phyloP scores from a whole-genome alignment of 192 early-diverging fungal genomes.

The Kickxella alabastrina region DNA sequence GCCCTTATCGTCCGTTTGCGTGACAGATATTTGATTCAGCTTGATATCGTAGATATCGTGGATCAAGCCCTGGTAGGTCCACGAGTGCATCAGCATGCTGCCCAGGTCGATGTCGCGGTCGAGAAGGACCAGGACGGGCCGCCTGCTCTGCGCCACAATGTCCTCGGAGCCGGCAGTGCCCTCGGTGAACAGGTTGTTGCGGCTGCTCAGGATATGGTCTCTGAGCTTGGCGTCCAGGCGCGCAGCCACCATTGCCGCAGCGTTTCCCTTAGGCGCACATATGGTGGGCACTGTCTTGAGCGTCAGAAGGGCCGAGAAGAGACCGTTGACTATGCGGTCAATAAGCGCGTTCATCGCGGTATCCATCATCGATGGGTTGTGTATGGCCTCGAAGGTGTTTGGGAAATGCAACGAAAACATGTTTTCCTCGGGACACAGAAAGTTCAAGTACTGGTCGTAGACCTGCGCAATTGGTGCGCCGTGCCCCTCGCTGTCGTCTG shows the following conservation, averaged over 20 bases:
- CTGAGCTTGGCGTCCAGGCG: slow-evolving; percentile 87
- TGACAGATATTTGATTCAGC: slow-evolving; percentile 74
- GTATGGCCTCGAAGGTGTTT: slow-evolving; percentile 74
- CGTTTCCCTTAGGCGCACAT: slow-evolving; percentile 83
- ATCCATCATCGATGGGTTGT: slow-evolving; percentile 81
- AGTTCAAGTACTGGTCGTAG: slow-evolving; percentile 98
- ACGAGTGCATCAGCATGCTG: slow-evolving; percentile 91
- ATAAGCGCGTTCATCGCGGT: slow-evolving; percentile 74
- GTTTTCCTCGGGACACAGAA: slow-evolving; percentile 83
- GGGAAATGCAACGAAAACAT: slow-evolving; percentile 89
- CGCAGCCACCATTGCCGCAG: slow-evolving; percentile 88
- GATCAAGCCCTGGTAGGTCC: slow-evolving; percentile 96
- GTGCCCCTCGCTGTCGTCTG: slow-evolving; percentile 69
- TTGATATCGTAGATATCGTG: slow-evolving; percentile 94
- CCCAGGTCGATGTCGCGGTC: slow-evolving; percentile 91
- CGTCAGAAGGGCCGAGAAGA: slow-evolving; percentile 92
- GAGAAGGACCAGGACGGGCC: slow-evolving; percentile 78
- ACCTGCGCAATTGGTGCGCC: slow-evolving; percentile 80
- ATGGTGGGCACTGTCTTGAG: slow-evolving; percentile 89
- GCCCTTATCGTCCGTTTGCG: slow-evolving; percentile 61
- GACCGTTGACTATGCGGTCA: slow-evolving; percentile 69
- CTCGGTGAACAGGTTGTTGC: slow-evolving; percentile 79
- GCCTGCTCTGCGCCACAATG: slow-evolving; percentile 55
- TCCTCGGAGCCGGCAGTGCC: slow-evolving; percentile 20
- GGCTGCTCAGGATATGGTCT: slow-evolving; percentile 86